Evolutionary conservation across 2,329 filamentous ascomycete species (phyloP), one percentile per base, ranked within the genome.

Genomic region (Pyrenophora tritici-repentis): DNA sequence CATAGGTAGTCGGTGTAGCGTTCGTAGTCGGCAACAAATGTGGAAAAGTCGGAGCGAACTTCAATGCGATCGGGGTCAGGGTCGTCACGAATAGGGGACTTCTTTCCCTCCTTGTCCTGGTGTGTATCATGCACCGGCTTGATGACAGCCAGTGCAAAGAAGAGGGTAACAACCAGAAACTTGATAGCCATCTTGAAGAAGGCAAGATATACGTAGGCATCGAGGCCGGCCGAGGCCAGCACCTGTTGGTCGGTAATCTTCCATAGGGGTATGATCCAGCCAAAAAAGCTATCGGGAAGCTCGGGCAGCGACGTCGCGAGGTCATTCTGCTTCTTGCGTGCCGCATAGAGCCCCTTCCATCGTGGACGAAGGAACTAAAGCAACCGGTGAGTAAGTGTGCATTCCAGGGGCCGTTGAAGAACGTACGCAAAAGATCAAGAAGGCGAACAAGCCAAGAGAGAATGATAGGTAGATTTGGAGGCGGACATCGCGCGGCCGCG

Each of bases 131-230:
- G 95, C 51, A 99, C 88, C 0, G 94, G 95, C 56, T 88, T 87
- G 59, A 99, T 87, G 3, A 99, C 83, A 13, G 83, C 80, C 31
- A 89, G 79, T 22, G 92, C 88, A 66, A 97, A 91, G 73, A 96
- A 85, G 49, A 94, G 83, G 64, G 95, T 88, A 43, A 89, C 78
- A 13, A 83, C 78, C 42, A 97, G 86, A 62, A 97, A 88, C 56
- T 88, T 90, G 59, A 91, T 89, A 10, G 93, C 88, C 85, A 97
- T 94, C 72, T 92, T 95, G 81, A 97, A 97, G 75, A 99, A 99
- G 13, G 88, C 84, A 12, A 99, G 81, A 70, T 99, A 97, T 83
- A 97, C 94, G 76, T 90, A 99, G 42, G 94, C 94, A 77, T 99
- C 94, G 42, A 99, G 82, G 0, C 94, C 94, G 14, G 93, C 93